Base-by-base conservation (phyloP, 2,329 filamentous ascomycete species). In the Trichoderma harzianum region DNA sequence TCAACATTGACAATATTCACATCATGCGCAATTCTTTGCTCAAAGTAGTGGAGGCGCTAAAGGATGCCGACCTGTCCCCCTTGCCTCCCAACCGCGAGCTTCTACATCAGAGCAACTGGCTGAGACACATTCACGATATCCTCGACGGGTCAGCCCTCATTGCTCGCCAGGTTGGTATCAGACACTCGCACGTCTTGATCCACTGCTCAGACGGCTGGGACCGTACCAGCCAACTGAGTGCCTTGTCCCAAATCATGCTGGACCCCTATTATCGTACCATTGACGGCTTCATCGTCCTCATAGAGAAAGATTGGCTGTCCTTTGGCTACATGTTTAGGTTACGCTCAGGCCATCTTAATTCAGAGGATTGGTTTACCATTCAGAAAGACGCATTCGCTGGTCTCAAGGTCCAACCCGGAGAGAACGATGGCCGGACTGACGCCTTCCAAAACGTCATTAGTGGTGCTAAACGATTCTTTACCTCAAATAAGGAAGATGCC, bases 141-240 rank as follows among this genome's bases (percentile, higher is more conserved):
- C 84, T 99, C 18, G 93, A 96, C 73, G 96, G 96, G 1, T 92
- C 94, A 7, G 89, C 91, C 63, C 85, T 97, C 71, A 97, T 98
- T 76, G 92, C 95, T 34, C 88, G 93, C 36, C 93, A 96, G 77
- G 91, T 99, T 39, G 96, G 94, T 34, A 91, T 98, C 72, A 92
- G 94, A 75, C 95, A 98, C 78, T 97, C 95, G 1, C 94, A 99
- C 79, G 95, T 97, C 12, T 84, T 99, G 60, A 97, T 99, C 63
- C 96, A 99, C 82, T 99, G 96, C 82, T 98, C 96, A 2, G 96
- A 99, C 81, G 96, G 96, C 5, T 99, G 96, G 96, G 96, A 99
- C 82, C 92, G 96, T 65, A 99, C 96, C 8, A 95, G 94, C 77
- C 96, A 99, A 82, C 87, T 99, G 66, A 97, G 95, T 77, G 94